Evolutionary conservation across 331 rosid species (phyloP).

Genomic region (Arachis monticola): DNA sequence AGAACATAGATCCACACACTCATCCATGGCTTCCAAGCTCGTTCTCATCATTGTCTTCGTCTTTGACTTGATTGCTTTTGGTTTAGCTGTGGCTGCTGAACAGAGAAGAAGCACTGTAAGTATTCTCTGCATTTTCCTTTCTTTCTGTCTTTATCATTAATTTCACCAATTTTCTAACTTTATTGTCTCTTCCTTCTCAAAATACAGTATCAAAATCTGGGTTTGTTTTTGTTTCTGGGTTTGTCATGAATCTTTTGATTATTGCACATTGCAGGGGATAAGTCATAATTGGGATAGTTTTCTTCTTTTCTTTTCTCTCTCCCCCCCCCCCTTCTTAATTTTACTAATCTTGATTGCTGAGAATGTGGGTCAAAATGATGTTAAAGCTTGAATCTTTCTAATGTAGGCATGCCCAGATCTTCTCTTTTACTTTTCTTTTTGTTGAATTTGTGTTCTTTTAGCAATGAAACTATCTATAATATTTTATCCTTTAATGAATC

Average conservation of each 20-base stretch:
- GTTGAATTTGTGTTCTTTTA: slow-evolving; percentile 26
- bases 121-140: not conserved
- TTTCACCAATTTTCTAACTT: not conserved
- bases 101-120: slow-evolving; percentile 97
- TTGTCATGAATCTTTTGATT: slow-evolving; percentile 2
- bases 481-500: slow-evolving; percentile 1
- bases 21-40: slow-evolving; percentile 89
- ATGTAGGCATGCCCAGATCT: slow-evolving; percentile 28
- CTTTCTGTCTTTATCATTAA: not conserved
- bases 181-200: slow-evolving; percentile 11
- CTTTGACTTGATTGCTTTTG: slow-evolving; percentile 83
- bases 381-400: slow-evolving; percentile 29
- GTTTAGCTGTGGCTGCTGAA: slow-evolving; percentile 91
- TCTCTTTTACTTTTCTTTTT: slow-evolving; percentile 4
- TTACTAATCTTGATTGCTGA: slow-evolving; percentile 15
- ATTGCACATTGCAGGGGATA: not conserved
- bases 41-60: slow-evolving; percentile 62
- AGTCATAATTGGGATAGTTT: too few species aligned
- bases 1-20: slow-evolving; percentile 22
- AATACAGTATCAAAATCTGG: slow-evolving; percentile 1
- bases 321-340: too few species aligned
- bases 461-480: not conserved
- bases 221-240: slow-evolving; percentile 28
- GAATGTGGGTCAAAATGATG: slow-evolving; percentile 3
- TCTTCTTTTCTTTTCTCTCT: too few species aligned